These are phyloP conservation scores for Ogataea nakhonphanomensis DNA, from an alignment of 805 yeast species.

Conservation along the genomic window DNA sequence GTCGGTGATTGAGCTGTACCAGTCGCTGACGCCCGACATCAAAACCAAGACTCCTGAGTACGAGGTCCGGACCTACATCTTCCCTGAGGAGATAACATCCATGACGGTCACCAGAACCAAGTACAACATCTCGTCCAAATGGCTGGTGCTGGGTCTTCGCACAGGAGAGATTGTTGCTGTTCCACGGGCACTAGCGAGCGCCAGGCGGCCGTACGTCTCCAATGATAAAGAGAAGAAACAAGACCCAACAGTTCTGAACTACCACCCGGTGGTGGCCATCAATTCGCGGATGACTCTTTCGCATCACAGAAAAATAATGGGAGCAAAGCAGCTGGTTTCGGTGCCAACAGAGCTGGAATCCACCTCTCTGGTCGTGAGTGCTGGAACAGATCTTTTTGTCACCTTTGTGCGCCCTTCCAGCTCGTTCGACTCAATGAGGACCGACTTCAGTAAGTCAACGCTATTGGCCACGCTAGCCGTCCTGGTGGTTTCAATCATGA, in stretches of 20 bases:
- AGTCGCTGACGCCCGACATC: slow-evolving; percentile 52
- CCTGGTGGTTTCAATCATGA: slow-evolving; percentile 43
- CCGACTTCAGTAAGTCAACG: slow-evolving; percentile 62
- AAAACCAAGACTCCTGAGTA: slow-evolving; percentile 45
- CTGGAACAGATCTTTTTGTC: slow-evolving; percentile 73
- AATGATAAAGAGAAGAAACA: slow-evolving; percentile 48
- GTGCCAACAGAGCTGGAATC: slow-evolving; percentile 74
- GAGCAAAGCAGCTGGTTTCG: slow-evolving; percentile 36
- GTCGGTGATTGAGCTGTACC: slow-evolving; percentile 75
- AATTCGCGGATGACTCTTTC: slow-evolving; percentile 49
- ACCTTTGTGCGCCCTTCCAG: slow-evolving; percentile 76
- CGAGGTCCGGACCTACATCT: slow-evolving; percentile 53
- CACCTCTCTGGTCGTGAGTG: slow-evolving; percentile 65
- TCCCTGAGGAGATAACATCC: slow-evolving; percentile 53
- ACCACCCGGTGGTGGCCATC: slow-evolving; percentile 57
- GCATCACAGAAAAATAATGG: slow-evolving; percentile 45
- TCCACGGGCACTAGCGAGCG: slow-evolving; percentile 68
- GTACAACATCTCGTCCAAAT: slow-evolving; percentile 65
- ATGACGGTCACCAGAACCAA: slow-evolving; percentile 56
- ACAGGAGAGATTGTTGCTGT: slow-evolving; percentile 61
- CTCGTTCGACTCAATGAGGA: slow-evolving; percentile 73
- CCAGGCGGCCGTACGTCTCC: slow-evolving; percentile 62
- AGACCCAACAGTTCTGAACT: slow-evolving; percentile 59
- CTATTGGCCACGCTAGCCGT: slow-evolving; percentile 57
- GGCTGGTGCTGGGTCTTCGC: slow-evolving; percentile 55